phyloP scores from a whole-genome alignment of 345 rosid genomes.

The Linum tenue region DNA sequence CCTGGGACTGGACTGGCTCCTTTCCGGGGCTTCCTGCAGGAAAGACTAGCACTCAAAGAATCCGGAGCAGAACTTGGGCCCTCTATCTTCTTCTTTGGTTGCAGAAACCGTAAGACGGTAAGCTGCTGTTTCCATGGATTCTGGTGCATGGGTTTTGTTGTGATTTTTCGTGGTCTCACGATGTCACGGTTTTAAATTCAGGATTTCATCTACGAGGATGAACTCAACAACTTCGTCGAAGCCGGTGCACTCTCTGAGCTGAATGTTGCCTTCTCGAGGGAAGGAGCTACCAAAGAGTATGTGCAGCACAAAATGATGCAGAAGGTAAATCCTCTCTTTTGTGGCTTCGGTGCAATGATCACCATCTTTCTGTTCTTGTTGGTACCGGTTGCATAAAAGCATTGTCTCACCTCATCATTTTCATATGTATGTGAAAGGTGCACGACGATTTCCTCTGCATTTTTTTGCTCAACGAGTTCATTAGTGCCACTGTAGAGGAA shows the following conservation, averaged over 20 bases:
- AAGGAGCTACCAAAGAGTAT: slow-evolving; percentile 83
- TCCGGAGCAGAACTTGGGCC: slow-evolving; percentile 74
- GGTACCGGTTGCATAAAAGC: no score
- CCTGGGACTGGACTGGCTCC: slow-evolving; percentile 99
- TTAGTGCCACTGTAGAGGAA: no score
- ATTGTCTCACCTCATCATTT: not conserved
- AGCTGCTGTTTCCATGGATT: slow-evolving; percentile 1
- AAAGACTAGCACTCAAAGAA: slow-evolving; percentile 65
- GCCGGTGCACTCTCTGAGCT: slow-evolving; percentile 72
- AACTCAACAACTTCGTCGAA: slow-evolving; percentile 60
- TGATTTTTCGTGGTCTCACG: not conserved
- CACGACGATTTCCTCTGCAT: no score
- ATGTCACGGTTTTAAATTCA: slow-evolving; percentile 6
- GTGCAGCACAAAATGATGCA: slow-evolving; percentile 87
- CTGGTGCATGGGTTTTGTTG: not conserved
- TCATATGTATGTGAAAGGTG: no score
- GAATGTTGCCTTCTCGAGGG: slow-evolving; percentile 82
- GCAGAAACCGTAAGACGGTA: slow-evolving; percentile 85
- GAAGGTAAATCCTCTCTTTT: slow-evolving; percentile 35
- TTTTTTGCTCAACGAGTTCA: no score
- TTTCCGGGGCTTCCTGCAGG: slow-evolving; percentile 98
- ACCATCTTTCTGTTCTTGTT: not conserved
- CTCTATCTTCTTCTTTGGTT: slow-evolving; percentile 77
- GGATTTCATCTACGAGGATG: slow-evolving; percentile 91
- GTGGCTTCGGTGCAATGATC: not conserved